phyloP scores from a whole-genome alignment of 495 filamentous ascomycete species.

The Antarctomyces pellizariae region DNA sequence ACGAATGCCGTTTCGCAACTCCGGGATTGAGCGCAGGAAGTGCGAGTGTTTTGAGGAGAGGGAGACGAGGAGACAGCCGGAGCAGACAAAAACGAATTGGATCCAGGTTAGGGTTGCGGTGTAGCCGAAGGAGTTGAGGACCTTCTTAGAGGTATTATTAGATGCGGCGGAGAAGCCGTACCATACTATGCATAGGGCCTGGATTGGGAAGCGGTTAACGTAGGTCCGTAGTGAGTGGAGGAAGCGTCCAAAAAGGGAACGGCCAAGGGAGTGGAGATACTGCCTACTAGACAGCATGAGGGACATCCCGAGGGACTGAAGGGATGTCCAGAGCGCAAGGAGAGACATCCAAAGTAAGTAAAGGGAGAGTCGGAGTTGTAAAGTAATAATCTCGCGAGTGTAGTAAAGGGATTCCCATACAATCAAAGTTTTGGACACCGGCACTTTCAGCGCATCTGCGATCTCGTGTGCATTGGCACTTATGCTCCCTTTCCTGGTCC shows the following conservation, averaged over 20 bases:
- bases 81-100: constrained; percentile 84
- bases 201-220: constrained; percentile 4
- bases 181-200: constrained; percentile 73
- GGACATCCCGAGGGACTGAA: background rate
- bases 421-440: constrained; percentile 65
- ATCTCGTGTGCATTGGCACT: constrained; percentile 85
- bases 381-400: constrained; percentile 2
- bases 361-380: constrained; percentile 2
- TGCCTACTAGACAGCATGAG: constrained; percentile 1
- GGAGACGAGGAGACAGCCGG: constrained; percentile 63
- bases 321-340: too few species aligned
- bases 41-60: constrained; percentile 43
- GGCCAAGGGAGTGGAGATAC: background rate
- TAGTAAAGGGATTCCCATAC: constrained; percentile 27
- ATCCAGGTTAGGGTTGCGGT: constrained; percentile 84
- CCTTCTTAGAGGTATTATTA: constrained; percentile 93
- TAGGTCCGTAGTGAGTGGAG: constrained; percentile 8
- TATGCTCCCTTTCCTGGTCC: constrained; percentile 56
- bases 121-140: constrained; percentile 77
- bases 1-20: constrained; percentile 60
- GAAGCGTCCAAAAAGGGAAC: background rate
- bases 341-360: too few species aligned
- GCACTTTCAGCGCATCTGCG: constrained; percentile 71
- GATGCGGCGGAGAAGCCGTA: constrained; percentile 86
- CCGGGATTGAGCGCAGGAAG: constrained; percentile 44